Conservation (phyloP, 768 basidiomycete species). For the Leccinellum albellum region DNA sequence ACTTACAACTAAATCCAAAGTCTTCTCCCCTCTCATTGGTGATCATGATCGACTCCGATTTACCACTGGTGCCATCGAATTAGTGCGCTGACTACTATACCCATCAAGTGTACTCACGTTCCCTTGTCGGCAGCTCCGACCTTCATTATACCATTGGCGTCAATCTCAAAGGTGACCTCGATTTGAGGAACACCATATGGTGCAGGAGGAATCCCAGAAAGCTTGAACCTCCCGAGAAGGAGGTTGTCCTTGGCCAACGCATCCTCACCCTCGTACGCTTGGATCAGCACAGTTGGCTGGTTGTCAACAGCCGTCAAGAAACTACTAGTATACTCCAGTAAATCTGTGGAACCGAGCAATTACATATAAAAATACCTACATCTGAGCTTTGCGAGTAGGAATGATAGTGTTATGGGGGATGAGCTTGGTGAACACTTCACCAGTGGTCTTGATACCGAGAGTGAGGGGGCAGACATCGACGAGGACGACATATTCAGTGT, state of each 20-base stretch:
- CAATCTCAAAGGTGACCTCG: constrained; percentile 94
- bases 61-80: constrained; percentile 47
- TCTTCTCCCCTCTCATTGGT: constrained; percentile 96
- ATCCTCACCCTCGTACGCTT: constrained; percentile 97
- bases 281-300: constrained; percentile 93
- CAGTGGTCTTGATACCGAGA: constrained; percentile 98
- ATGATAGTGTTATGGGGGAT: constrained; percentile 98
- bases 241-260: constrained; percentile 98
- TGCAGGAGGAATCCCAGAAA: constrained; percentile 87
- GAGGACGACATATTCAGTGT: constrained; percentile 85
- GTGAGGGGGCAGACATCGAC: constrained; percentile 97
- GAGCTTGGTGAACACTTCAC: constrained; percentile 96
- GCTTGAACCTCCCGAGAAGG: constrained; percentile 94
- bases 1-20: constrained; percentile 90
- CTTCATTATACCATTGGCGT: constrained; percentile 94
- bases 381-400: constrained; percentile 95
- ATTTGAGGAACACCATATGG: constrained; percentile 97
- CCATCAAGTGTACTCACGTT: constrained; percentile 51
- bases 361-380: constrained; percentile 44
- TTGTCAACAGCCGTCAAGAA: constrained; percentile 87
- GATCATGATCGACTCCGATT: constrained; percentile 88
- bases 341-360: background rate
- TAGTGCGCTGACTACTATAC: background rate
- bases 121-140: constrained; percentile 92
- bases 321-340: constrained; percentile 25